Evolutionary conservation across 257 asterid species (phyloP), one percentile per base, ranked within the genome.

Genomic region (Ballota nigra): DNA sequence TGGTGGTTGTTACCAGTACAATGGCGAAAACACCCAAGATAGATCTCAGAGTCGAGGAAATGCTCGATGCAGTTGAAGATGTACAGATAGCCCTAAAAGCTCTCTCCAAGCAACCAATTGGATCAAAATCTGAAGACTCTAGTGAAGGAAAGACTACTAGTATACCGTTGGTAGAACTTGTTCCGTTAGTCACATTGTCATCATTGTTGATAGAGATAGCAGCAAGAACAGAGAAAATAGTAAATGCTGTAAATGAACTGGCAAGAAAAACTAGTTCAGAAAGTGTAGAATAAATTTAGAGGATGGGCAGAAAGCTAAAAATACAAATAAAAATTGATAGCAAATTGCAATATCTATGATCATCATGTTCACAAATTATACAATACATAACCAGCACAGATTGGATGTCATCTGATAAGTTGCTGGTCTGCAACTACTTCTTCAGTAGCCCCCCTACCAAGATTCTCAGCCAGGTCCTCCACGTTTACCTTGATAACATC

Each of bases 401-500:
- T 11, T 55, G 71, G 62, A 29, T 34, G 57, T 84, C 85, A 84
- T 73, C 81, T 78, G 74, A 59, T 66, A 66, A 69, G 63, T 53
- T 26, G 71, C 71, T 24, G 47, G 60, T 45, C 56, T 33, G 61
- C 69, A 40, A 16, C 81, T 76, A 66, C 81, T 70, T 78, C 83
- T 70, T 66, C 73, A 0, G 60, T 64, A 59, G 67, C 58, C 51
- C 59, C 70, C 87, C 84, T 80, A 49, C 83, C 83, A 68, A 84
- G 83, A 78, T 79, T 86, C 60, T 76, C 60, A 51, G 90, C 83
- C 74, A 89, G 82, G 51, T 89, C 96, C 83, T 92, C 96, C 63
- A 87, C 97, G 0, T 81, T 84, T 43, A 91, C 91, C 83, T 89
- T 91, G 59, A 83, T 19, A 26, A 87, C 92, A 73, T 91, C 97